phyloP scores from a whole-genome alignment of 2,329 filamentous ascomycete genomes.

The Calonectria naviculata region DNA sequence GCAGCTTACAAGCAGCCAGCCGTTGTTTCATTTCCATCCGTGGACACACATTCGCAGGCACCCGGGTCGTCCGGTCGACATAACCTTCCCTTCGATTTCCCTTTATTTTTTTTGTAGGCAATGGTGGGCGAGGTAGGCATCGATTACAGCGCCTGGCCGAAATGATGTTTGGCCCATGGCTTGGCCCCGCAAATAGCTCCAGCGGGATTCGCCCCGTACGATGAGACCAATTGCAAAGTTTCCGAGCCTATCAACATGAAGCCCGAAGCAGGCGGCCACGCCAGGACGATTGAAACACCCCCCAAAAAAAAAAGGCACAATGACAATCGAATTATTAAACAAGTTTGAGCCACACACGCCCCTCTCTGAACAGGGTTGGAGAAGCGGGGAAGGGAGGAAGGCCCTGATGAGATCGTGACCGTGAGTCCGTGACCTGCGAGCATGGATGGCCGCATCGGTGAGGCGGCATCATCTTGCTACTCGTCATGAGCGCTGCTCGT shows the following conservation, averaged over 20 bases:
- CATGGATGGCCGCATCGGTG: constrained; percentile 40
- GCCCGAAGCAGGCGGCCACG: not conserved
- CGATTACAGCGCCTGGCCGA: not conserved
- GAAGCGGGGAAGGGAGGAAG: not conserved
- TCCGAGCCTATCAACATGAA: not conserved
- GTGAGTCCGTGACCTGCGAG: constrained; percentile 37
- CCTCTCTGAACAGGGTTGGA: not conserved
- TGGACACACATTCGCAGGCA: not conserved
- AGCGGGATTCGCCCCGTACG: not conserved
- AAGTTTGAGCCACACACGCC: not conserved
- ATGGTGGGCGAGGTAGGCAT: not conserved
- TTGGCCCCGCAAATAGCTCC: not conserved
- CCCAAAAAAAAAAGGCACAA: not conserved
- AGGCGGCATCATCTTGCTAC: constrained; percentile 30
- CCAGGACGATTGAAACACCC: not conserved
- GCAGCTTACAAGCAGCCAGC: not conserved
- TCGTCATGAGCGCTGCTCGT: constrained; percentile 13
- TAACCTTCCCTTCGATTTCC: too few relatives aligned
- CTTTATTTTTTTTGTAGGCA: not conserved
- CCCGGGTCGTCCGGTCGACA: not conserved
- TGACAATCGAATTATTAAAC: not conserved
- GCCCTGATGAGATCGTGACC: constrained; percentile 36
- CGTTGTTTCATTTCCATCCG: not conserved
- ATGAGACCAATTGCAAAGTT: not conserved
- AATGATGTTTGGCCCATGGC: not conserved